A percentile compares a stretch with the other conserved stretches of the same genome.
Conservation (phyloP, 345 rosid species). For the Camelina neglecta region DNA sequence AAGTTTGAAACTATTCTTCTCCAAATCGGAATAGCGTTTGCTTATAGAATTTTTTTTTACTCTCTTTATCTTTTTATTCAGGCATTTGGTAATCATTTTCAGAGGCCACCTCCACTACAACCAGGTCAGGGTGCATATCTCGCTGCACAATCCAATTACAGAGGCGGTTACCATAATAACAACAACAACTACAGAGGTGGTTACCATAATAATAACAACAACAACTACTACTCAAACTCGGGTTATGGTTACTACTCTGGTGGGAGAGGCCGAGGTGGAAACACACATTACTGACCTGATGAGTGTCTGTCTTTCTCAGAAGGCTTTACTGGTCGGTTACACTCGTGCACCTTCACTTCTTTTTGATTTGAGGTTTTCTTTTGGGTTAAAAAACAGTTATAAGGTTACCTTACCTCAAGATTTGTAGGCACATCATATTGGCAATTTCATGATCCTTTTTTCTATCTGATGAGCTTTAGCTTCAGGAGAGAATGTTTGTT, state of each 20-base stretch:
- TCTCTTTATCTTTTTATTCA: constrained; percentile 13
- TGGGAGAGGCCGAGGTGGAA: constrained; percentile 42
- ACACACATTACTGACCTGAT: constrained; percentile 38
- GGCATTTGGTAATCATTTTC: constrained; percentile 38
- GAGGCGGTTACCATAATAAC: constrained; percentile 27
- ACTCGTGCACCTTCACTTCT: background rate
- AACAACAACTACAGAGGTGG: constrained; percentile 35
- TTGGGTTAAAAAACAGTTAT: background rate
- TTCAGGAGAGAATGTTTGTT: constrained; percentile 23
- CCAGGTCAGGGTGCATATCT: constrained; percentile 48
- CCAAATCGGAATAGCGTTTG: constrained; percentile 6
- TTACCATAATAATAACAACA: constrained; percentile 17
- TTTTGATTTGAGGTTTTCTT: background rate
- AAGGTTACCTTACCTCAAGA: background rate
- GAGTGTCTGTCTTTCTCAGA: background rate
- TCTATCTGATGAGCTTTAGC: constrained; percentile 27
- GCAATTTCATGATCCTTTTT: constrained; percentile 26
- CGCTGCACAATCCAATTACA: constrained; percentile 43
- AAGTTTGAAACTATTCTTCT: constrained; percentile 16
- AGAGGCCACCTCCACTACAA: constrained; percentile 39
- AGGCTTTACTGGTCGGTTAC: background rate
- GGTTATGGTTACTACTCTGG: constrained; percentile 36
- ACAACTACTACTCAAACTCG: constrained; percentile 26
- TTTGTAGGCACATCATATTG: constrained; percentile 35
- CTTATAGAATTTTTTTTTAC: background rate